Base-by-base conservation (phyloP, 768 basidiomycete genomes). In the Tephrocybe sp. region DNA sequence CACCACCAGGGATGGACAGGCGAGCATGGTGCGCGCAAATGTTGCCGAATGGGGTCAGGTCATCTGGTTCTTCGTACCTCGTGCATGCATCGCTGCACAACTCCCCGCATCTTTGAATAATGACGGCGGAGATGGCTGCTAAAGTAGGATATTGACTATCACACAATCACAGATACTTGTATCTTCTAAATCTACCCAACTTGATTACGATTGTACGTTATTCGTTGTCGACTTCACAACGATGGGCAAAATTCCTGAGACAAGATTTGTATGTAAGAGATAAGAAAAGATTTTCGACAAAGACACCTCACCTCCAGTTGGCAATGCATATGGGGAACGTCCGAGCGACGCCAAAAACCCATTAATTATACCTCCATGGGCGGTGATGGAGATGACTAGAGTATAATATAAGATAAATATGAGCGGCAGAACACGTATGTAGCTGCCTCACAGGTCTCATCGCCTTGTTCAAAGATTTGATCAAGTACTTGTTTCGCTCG, bases 351-450 rank as follows among this genome's bases (percentile, higher is more conserved):
- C 65, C 52, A 86, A 57, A 41, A 87, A 78, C 3, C 75, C 79
- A 27, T 76, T 74, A 42, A 86, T 84, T 51, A 83, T 76, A 1
- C 79, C 84, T 11, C 78, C 74, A 60, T 90, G 88, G 1, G 82
- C 77, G 1, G 84, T 84, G 53, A 88, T 75, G 4, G 84, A 83
- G 19, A 88, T 76, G 57, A 78, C 88, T 88, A 12, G 15, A 1
- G 44, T 37, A 27, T n/a, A 21, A 4, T n/a, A n/a, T n/a, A 23
- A 31, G 37, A 34, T 27, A 25, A 49, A 11, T n/a, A n/a, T n/a
- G 25, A 8, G 11, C 39, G 15, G 7, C 5, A 2, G 8, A 11
- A 53, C 18, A 6, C 22, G 33, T 67, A 6, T n/a, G 25, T 25
- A 41, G 29, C 5, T 30, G 16, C 18, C 82, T 42, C 58, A 85